phyloP scores from a whole-genome alignment of 2,329 filamentous ascomycete species.

The Colletotrichum sp. region DNA sequence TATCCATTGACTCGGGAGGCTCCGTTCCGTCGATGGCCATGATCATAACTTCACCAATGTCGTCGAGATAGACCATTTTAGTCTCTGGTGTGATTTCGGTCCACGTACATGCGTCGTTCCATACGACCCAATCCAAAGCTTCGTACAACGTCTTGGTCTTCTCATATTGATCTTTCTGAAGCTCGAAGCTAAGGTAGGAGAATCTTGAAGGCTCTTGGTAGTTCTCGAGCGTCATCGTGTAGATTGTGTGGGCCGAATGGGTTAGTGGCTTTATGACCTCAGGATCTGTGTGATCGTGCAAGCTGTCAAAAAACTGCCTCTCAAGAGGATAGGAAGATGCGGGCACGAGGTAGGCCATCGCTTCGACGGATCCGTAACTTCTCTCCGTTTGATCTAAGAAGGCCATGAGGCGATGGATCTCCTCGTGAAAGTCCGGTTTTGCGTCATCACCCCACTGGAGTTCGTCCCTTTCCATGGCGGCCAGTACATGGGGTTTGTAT shows the following conservation, averaged over 20 bases:
- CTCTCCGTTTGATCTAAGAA: slow-evolving; percentile 67
- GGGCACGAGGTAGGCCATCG: slow-evolving; percentile 44
- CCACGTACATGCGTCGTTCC: slow-evolving; percentile 46
- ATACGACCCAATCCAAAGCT: slow-evolving; percentile 52
- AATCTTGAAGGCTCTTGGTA: slow-evolving; percentile 38
- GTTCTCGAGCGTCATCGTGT: slow-evolving; percentile 32
- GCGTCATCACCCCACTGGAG: slow-evolving; percentile 33
- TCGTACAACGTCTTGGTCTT: slow-evolving; percentile 51
- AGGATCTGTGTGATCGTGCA: slow-evolving; percentile 27
- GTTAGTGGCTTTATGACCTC: slow-evolving; percentile 33
- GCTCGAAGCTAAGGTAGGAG: slow-evolving; percentile 46
- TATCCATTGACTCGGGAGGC: slow-evolving; percentile 48
- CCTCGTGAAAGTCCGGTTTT: slow-evolving; percentile 50
- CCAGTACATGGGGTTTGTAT: slow-evolving; percentile 39
- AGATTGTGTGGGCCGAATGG: slow-evolving; percentile 30
- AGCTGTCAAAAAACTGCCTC: slow-evolving; percentile 48
- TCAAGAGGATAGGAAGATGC: slow-evolving; percentile 38
- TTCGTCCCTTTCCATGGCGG: slow-evolving; percentile 34
- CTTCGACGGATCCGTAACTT: slow-evolving; percentile 61
- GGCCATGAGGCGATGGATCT: slow-evolving; percentile 66
- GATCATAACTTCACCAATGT: slow-evolving; percentile 55
- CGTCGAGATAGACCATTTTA: slow-evolving; percentile 48
- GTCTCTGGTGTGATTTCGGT: slow-evolving; percentile 38
- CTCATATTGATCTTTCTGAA: slow-evolving; percentile 38
- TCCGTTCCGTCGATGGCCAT: slow-evolving; percentile 50